Percentiles rank a stretch among this genome's conserved stretches.
Evolutionary conservation across 306 rosid species (phyloP).

Genomic region (Arachis hypogaea): DNA sequence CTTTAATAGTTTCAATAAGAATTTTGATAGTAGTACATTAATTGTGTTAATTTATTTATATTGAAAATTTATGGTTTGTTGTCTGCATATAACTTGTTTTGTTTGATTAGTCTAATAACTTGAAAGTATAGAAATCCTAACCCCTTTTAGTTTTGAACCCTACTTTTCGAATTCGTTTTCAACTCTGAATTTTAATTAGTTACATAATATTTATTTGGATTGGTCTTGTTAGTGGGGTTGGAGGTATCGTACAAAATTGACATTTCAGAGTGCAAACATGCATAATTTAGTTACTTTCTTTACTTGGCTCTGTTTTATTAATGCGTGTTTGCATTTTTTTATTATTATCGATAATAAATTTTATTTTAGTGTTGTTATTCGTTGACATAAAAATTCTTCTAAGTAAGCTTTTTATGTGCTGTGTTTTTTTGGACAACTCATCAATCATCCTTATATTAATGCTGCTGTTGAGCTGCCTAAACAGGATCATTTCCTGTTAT

Average conservation of each 20-base stretch:
- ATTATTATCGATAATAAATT: neutral
- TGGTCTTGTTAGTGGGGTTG: slow-evolving; percentile 68
- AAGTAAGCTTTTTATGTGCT: slow-evolving; percentile 12
- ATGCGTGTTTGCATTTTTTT: neutral
- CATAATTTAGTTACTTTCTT: neutral
- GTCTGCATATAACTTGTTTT: too few species aligned
- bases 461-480: slow-evolving; percentile 77
- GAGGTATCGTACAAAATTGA: slow-evolving; percentile 94
- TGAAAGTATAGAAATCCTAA: too few species aligned
- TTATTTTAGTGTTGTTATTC: neutral
- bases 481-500: slow-evolving; percentile 52
- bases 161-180: too few species aligned
- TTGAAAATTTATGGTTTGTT: too few species aligned
- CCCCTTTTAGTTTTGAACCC: too few species aligned
- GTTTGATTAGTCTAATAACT: too few species aligned
- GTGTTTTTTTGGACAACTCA: slow-evolving; percentile 61
- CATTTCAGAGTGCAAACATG: slow-evolving; percentile 87
- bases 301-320: too few species aligned
- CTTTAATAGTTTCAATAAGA: too few species aligned
- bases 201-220: neutral
- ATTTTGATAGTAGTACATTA: too few species aligned
- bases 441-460: slow-evolving; percentile 81
- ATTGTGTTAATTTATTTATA: too few species aligned
- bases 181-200: too few species aligned
- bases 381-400: slow-evolving; percentile 12